Evolutionary conservation across 2,329 filamentous ascomycete genomes (phyloP).

Genomic region (Fusarium napiforme): DNA sequence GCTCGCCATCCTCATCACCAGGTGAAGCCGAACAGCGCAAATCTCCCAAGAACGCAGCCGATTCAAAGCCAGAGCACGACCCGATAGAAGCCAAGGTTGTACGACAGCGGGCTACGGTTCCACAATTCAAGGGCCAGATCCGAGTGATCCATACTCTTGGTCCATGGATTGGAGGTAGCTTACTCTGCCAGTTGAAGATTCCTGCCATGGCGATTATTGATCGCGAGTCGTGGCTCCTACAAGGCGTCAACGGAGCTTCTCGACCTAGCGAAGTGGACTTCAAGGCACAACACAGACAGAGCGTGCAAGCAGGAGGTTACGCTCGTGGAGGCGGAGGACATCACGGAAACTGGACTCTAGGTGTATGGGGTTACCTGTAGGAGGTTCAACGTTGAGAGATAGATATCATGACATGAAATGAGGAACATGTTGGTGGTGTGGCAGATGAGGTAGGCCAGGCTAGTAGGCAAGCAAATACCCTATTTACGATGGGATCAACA

Average conservation of each 20-base stretch:
- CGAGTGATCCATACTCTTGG: slow-evolving; percentile 76
- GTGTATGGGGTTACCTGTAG: slow-evolving; percentile 67
- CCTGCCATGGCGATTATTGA: slow-evolving; percentile 77
- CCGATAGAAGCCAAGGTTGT: slow-evolving; percentile 52
- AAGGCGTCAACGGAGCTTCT: slow-evolving; percentile 72
- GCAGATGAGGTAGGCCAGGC: not conserved
- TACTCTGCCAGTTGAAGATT: slow-evolving; percentile 75
- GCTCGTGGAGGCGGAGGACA: slow-evolving; percentile 50
- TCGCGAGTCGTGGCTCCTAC: slow-evolving; percentile 75
- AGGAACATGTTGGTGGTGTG: not conserved
- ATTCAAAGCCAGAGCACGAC: slow-evolving; percentile 44
- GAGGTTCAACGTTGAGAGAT: not conserved
- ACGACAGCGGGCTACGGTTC: slow-evolving; percentile 50
- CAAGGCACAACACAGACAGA: slow-evolving; percentile 70
- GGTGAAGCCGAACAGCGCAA: slow-evolving; percentile 39
- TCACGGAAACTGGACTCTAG: slow-evolving; percentile 69
- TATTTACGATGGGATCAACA: not conserved
- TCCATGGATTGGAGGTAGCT: slow-evolving; percentile 78
- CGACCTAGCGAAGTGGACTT: slow-evolving; percentile 68
- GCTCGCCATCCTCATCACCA: slow-evolving; percentile 40
- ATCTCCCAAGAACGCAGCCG: slow-evolving; percentile 37
- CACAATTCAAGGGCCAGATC: slow-evolving; percentile 66
- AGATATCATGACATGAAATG: slow-evolving; percentile 12
- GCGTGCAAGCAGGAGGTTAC: slow-evolving; percentile 68
- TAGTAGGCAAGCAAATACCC: slow-evolving; percentile 32